Conservation (phyloP, 2,329 filamentous ascomycete species). For the Hypomyces rosellus region DNA sequence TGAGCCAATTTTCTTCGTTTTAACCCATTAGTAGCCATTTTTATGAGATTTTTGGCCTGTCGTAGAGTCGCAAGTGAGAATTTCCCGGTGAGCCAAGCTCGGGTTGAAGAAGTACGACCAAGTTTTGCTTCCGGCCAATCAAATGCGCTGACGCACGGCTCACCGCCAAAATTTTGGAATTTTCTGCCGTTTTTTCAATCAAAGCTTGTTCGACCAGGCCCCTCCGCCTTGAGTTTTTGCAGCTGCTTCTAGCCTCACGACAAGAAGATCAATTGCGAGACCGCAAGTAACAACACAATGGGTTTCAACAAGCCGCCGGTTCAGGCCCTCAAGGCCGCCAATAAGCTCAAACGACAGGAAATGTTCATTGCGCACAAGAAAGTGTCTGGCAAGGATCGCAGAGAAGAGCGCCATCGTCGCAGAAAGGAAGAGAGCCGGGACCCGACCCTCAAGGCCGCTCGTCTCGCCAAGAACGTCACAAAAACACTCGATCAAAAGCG, state of each 20-base stretch:
- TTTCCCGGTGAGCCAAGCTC: not conserved
- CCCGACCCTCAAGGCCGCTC: conserved; percentile 64
- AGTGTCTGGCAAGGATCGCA: conserved; percentile 63
- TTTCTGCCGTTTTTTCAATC: conserved; percentile 24
- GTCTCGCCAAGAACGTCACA: conserved; percentile 73
- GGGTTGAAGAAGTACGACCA: conserved; percentile 1
- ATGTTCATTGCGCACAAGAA: conserved; percentile 78
- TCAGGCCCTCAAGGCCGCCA: conserved; percentile 48
- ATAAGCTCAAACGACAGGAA: conserved; percentile 74
- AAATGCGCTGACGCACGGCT: conserved; percentile 11
- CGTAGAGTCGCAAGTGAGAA: not conserved
- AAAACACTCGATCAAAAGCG: conserved; percentile 80
- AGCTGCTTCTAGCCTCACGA: not conserved
- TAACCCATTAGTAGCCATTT: conserved; percentile 43
- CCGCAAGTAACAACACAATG: conserved; percentile 17
- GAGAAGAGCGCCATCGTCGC: conserved; percentile 68
- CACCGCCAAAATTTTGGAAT: conserved; percentile 35
- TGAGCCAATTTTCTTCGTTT: conserved; percentile 57
- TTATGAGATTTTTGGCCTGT: not conserved
- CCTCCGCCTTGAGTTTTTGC: not conserved
- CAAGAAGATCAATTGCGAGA: conserved; percentile 5
- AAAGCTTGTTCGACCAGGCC: conserved; percentile 1
- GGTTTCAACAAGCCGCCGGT: conserved; percentile 29
- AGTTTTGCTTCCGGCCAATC: conserved; percentile 19
- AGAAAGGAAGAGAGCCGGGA: conserved; percentile 83